Evolutionary conservation across 495 filamentous ascomycete species (phyloP).

Genomic region (Daldinia decipiens): DNA sequence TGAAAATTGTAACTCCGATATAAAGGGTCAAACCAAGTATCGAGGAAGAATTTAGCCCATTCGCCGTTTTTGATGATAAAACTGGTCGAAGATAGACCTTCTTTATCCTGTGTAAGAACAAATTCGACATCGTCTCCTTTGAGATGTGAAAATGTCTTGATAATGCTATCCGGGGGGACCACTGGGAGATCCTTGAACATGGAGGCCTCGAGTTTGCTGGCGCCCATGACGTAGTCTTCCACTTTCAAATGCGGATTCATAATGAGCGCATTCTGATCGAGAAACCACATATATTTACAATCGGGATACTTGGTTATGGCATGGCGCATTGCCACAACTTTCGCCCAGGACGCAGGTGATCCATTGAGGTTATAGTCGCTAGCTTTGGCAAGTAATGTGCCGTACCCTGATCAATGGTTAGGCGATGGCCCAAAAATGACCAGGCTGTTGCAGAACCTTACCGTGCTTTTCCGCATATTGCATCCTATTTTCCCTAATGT

Average conservation of each 20-base stretch:
- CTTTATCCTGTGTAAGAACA: conserved; percentile 84
- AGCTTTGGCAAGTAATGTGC: conserved; percentile 79
- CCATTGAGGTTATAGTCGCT: conserved; percentile 79
- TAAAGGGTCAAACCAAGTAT: conserved; percentile 95
- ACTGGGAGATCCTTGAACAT: conserved; percentile 88
- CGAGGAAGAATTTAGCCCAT: conserved; percentile 92
- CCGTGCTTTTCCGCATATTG: conserved; percentile 91
- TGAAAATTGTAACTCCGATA: conserved; percentile 95
- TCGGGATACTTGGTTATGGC: conserved; percentile 83
- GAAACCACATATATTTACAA: conserved; percentile 82
- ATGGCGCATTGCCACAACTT: conserved; percentile 87
- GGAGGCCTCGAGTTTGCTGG: conserved; percentile 72
- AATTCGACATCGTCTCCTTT: conserved; percentile 81
- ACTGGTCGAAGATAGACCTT: conserved; percentile 79
- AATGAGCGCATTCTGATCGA: conserved; percentile 84
- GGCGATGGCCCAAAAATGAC: conserved; percentile 8
- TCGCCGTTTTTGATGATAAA: conserved; percentile 85
- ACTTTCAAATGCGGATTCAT: conserved; percentile 82
- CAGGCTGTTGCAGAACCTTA: conserved; percentile 56
- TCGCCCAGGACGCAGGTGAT: conserved; percentile 76
- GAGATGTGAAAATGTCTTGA: conserved; percentile 90
- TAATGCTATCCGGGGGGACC: conserved; percentile 94
- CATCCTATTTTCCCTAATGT: conserved; percentile 81
- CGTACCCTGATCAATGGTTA: conserved; percentile 71
- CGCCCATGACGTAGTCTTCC: conserved; percentile 73